Evolutionary conservation across 192 early-diverging fungal genomes (phyloP).

Genomic region (Paraglomus occultum): DNA sequence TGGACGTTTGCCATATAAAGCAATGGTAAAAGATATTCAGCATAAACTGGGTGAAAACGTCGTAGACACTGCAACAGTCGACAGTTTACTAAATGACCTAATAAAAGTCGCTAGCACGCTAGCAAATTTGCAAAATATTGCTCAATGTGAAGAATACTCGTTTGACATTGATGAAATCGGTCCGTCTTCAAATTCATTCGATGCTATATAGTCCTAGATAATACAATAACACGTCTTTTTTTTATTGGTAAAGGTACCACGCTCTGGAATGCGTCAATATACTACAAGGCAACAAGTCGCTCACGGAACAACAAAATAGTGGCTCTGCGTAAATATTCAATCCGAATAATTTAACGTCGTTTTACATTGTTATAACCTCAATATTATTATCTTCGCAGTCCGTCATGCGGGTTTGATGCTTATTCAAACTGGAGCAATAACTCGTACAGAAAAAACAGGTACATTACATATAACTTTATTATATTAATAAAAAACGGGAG

Average conservation of each 20-base stretch:
- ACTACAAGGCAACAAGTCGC: constrained; percentile 1
- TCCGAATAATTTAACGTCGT: neutral
- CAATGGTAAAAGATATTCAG: constrained; percentile 26
- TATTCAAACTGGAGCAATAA: constrained; percentile 6
- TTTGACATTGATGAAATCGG: constrained; percentile 28
- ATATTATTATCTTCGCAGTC: neutral
- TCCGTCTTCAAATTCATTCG: neutral
- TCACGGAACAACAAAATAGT: constrained; percentile 3
- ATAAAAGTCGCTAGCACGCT: constrained; percentile 5
- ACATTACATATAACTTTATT: neutral
- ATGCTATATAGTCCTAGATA: neutral
- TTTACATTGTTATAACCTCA: neutral
- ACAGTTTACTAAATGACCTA: constrained; percentile 16
- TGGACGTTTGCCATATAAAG: neutral
- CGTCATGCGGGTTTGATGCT: constrained; percentile 21
- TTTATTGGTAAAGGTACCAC: constrained; percentile 2
- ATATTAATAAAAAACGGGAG: neutral
- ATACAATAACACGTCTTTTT: neutral
- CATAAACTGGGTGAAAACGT: constrained; percentile 16
- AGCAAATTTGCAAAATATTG: constrained; percentile 12
- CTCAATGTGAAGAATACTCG: neutral
- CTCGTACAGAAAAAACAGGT: constrained; percentile 15
- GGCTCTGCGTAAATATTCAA: neutral
- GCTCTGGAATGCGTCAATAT: constrained; percentile 26
- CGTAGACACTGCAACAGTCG: constrained; percentile 1